Evolutionary conservation across 257 asterid genomes (phyloP).

Genomic region (Henckelia pumila): DNA sequence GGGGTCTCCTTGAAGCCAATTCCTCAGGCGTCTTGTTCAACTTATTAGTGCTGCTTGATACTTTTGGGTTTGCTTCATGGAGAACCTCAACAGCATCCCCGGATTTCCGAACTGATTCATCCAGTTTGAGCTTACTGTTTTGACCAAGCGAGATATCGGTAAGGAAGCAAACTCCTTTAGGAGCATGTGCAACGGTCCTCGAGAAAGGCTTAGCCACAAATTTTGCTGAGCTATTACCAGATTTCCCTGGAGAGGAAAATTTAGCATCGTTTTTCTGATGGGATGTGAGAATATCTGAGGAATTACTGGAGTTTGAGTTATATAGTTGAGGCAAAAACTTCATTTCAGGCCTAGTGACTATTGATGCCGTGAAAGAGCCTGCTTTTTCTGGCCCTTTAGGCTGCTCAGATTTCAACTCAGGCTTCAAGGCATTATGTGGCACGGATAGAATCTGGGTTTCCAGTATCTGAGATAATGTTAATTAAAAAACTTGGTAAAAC

Average conservation of each 20-base stretch:
- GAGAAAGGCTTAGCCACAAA: slow-evolving; percentile 29
- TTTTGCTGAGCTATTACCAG: slow-evolving; percentile 36
- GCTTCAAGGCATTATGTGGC: slow-evolving; percentile 43
- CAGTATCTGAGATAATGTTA: slow-evolving; percentile 41
- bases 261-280: slow-evolving; percentile 34
- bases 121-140: slow-evolving; percentile 35
- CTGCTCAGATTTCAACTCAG: slow-evolving; percentile 36
- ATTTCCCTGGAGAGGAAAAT: slow-evolving; percentile 26
- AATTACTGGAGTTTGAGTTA: slow-evolving; percentile 36
- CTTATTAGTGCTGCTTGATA: slow-evolving; percentile 27
- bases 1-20: slow-evolving; percentile 41
- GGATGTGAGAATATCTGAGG: slow-evolving; percentile 24
- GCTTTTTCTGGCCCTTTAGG: slow-evolving; percentile 33
- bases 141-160: slow-evolving; percentile 31
- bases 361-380: slow-evolving; percentile 31
- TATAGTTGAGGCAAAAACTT: slow-evolving; percentile 36
- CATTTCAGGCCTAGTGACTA: slow-evolving; percentile 33
- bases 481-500: slow-evolving; percentile 6
- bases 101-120: slow-evolving; percentile 32
- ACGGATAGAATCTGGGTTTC: slow-evolving; percentile 29
- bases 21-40: slow-evolving; percentile 31
- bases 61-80: slow-evolving; percentile 20
- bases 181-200: slow-evolving; percentile 38
- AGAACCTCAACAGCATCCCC: slow-evolving; percentile 28
- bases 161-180: slow-evolving; percentile 66